Evolutionary conservation across 805 yeast species (phyloP), one percentile per base, ranked within the genome.

Genomic region (Suhomyces prunicola): DNA sequence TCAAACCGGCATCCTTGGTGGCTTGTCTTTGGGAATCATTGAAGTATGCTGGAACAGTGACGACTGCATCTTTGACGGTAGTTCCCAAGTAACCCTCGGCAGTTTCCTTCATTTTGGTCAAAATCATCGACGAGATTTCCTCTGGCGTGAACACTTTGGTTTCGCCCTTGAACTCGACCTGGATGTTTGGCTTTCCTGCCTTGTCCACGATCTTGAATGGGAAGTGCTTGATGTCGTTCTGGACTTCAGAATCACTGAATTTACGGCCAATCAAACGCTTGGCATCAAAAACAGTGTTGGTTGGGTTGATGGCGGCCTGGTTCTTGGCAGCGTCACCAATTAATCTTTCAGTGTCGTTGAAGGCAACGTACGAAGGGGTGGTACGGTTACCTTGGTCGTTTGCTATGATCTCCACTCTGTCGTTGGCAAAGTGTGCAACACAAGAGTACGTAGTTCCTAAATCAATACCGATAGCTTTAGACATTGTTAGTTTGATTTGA

Each of bases 381-480:
- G 96, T 93, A 81, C 97, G 88, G 83, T 93, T 92, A 81, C 98
- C 98, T 79, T 93, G 97, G 74, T 92, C 97, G 70, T 92, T 92
- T 65, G 97, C 97, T 67, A 92, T 85, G 68, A 92, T 92, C 69
- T 93, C 97, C 55, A 92, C 97, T 65, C 96, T 81, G 69, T 89
- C 96, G 65, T 88, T 87, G 48, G 74, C 57, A 48, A 60, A 64
- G 56, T 64, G 68, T 67, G 97, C 98, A 57, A 93, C 98, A 84
- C 97, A 92, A 10, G 97, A 92, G 83, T 92, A 92, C 5, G 98
- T 92, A 59, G 98, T 92, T 71, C 97, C 97, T 80, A 91, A 87
- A 82, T 90, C 97, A 68, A 93, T 93, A 82, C 98, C 96, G 61
- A 89, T 88, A 80, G 64, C 66, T 55, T 56, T 63, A 46, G 62